These are phyloP conservation scores for Diutina rugosa DNA, from an alignment of 1,139 yeast genomes.

Conservation along the genomic window DNA sequence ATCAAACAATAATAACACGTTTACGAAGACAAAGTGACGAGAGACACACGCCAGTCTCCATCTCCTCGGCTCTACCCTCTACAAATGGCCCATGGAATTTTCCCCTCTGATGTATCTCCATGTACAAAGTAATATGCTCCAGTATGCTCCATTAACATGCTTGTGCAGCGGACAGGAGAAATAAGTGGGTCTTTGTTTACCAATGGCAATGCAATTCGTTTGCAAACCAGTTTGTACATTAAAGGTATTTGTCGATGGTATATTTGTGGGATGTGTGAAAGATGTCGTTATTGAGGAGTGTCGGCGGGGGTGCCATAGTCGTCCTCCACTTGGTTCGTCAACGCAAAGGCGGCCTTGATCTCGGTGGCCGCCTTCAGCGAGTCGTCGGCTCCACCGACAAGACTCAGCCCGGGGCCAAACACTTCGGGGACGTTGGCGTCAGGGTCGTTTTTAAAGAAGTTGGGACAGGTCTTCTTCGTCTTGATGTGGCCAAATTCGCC, in stretches of 20 bases:
- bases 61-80: too few relatives aligned
- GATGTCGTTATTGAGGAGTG: background rate
- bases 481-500: conserved; percentile 93
- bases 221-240: background rate
- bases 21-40: too few relatives aligned
- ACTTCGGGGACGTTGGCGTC: conserved; percentile 1
- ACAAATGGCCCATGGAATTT: too few relatives aligned
- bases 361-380: background rate
- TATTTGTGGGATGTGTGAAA: too few relatives aligned
- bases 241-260: too few relatives aligned
- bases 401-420: background rate
- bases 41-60: too few relatives aligned
- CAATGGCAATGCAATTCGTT: background rate
- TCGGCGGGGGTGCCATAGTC: background rate
- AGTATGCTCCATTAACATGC: too few relatives aligned
- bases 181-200: too few relatives aligned
- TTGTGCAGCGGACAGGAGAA: too few relatives aligned
- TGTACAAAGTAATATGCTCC: too few relatives aligned
- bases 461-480: conserved; percentile 80
- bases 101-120: too few relatives aligned
- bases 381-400: background rate
- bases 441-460: background rate
- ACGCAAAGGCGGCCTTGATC: background rate
- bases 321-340: background rate
- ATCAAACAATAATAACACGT: too few relatives aligned